Evolutionary conservation across 768 basidiomycete genomes (phyloP).

Genomic region (Podaxis mareebaensis): DNA sequence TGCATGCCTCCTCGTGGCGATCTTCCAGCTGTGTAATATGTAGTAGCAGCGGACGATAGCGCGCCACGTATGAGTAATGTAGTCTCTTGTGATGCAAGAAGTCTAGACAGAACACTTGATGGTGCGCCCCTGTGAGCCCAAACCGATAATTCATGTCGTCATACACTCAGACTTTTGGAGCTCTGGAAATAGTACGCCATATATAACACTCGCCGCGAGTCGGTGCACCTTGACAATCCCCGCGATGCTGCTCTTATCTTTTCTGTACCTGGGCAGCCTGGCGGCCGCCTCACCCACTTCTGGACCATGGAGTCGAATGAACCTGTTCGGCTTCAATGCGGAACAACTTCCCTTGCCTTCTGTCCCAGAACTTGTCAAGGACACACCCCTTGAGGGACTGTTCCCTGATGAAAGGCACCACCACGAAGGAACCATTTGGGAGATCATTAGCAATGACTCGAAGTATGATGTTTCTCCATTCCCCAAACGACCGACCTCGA

Average conservation of each 20-base stretch:
- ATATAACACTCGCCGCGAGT: not conserved
- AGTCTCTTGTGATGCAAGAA: not conserved
- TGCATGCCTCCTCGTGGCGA: not conserved
- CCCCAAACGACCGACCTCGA: not conserved
- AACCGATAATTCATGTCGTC: slow-evolving; percentile 9
- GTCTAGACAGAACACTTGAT: not conserved
- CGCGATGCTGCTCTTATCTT: slow-evolving; percentile 2
- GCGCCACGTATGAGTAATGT: not conserved
- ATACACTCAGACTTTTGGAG: slow-evolving; percentile 16
- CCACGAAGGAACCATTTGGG: slow-evolving; percentile 17
- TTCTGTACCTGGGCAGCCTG: slow-evolving; percentile 4
- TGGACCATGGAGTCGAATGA: slow-evolving; percentile 9
- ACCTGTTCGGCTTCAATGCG: not conserved
- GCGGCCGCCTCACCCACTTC: slow-evolving; percentile 5
- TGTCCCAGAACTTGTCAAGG: not conserved
- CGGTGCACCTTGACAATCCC: not conserved
- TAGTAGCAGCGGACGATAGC: not conserved
- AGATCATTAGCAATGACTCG: slow-evolving; percentile 17
- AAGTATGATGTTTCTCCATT: slow-evolving; percentile 8
- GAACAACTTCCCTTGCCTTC: slow-evolving; percentile 6
- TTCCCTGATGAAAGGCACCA: not conserved
- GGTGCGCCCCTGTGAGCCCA: not conserved
- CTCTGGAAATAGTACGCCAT: not conserved
- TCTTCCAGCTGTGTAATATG: not conserved
- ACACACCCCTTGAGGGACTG: not conserved